Evolutionary conservation across 176 grass and related monocot species (phyloP), one percentile per base, ranked within the genome.

Genomic region (Cenchrus purpureus): DNA sequence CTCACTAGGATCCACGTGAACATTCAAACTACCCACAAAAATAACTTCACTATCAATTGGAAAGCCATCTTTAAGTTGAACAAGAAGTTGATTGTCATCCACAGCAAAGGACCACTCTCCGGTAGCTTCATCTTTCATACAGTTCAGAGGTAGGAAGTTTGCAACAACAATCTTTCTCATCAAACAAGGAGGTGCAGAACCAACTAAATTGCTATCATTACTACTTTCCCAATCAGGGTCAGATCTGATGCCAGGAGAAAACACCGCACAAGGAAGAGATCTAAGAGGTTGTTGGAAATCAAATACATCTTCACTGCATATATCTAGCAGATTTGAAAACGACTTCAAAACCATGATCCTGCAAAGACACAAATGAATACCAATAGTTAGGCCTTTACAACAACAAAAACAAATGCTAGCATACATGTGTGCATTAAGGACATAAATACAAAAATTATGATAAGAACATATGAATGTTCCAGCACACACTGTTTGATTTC

Each of bases 51-150:
- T 79, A 43, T 89, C 87, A 69, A 40, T 28, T 69, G 89, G 82
- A 81, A 94, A 94, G 16, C 91, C 91, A 51, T 97, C 91, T 71
- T 89, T 92, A 45, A 97, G 76, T 85, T 97, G 94, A n/a, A 92
- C 74, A 52, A 97, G 80, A 76, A 97, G 82, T 63, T 88, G 78
- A 86, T 94, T 88, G 53, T 92, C 89, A 88, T 97, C 94, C 84
- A 80, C 68, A 11, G 91, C 68, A 55, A 97, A 97, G 65, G 65
- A 90, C 94, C 87, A 97, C 66, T 80, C 53, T 66, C 89, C 76
- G 51, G 79, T 88, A 78, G 64, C 61, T 90, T 93, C 79, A 88
- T 94, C 85, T 87, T 90, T 94, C 7, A 49, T 63, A 68, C 87
- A 81, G 60, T 84, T 88, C 52, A 97, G 20, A 79, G 94, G 91